Percentiles rank a stretch among this genome's conserved stretches.
Evolutionary conservation across 441 rosid genomes (phyloP).

Genomic region (Syzygium syzygioides): DNA sequence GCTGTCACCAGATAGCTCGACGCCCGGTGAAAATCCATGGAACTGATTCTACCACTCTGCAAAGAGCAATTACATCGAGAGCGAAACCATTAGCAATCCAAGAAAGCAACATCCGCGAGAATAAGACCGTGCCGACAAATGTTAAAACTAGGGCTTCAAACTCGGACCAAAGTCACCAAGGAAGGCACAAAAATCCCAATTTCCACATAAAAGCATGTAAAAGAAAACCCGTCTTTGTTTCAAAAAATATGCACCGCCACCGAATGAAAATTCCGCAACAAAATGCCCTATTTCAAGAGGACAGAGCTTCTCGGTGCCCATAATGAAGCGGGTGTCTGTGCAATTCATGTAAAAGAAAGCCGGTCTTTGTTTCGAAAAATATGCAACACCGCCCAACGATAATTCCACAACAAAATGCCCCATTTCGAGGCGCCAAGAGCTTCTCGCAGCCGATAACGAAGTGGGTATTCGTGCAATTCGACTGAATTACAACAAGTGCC

Average conservation of each 20-base stretch:
- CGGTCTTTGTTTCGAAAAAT: background rate
- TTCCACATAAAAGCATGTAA: background rate
- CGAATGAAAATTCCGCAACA: background rate
- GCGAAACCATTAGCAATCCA: background rate
- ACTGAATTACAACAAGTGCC: background rate
- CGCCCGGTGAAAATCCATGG: conserved; percentile 82
- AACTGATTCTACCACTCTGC: conserved; percentile 82
- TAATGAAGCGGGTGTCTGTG: background rate
- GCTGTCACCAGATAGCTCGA: conserved; percentile 85
- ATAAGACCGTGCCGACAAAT: background rate
- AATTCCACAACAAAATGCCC: background rate
- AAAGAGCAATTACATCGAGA: background rate
- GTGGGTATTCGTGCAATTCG: background rate
- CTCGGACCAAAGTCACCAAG: background rate
- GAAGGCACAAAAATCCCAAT: background rate
- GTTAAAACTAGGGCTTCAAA: background rate
- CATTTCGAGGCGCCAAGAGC: background rate
- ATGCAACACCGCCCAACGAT: background rate
- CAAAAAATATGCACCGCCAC: background rate
- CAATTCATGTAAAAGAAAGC: background rate
- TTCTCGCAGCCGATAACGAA: background rate
- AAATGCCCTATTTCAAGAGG: background rate
- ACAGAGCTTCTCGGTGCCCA: background rate
- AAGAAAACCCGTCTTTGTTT: background rate
- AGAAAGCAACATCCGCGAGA: background rate